A percentile compares a stretch with the other conserved stretches of the same genome.
Evolutionary conservation across 345 rosid species (phyloP).

Genomic region (Psidium guajava): DNA sequence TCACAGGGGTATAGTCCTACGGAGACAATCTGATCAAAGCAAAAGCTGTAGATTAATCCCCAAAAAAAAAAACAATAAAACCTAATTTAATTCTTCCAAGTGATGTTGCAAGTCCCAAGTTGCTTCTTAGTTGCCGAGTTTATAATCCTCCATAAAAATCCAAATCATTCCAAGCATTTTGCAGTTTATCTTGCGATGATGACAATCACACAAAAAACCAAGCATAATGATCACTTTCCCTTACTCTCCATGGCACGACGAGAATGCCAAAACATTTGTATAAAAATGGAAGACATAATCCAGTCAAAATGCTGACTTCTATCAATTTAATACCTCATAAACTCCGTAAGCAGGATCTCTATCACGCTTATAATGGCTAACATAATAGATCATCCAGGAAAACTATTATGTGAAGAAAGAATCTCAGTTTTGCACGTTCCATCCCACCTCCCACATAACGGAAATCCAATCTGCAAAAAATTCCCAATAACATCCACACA

Average conservation of each 20-base stretch:
- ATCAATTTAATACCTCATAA: not conserved
- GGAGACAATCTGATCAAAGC: not conserved
- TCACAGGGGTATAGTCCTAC: not conserved
- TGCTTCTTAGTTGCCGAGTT: not conserved
- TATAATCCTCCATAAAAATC: not conserved
- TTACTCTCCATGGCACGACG: not conserved
- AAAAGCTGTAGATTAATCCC: not conserved
- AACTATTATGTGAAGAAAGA: not conserved
- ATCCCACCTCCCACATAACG: not conserved
- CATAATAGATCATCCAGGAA: not conserved
- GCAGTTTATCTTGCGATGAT: not conserved
- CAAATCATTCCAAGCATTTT: not conserved
- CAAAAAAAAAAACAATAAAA: not conserved
- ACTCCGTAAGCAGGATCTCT: not conserved
- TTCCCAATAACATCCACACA: not conserved
- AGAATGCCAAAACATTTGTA: not conserved
- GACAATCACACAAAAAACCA: not conserved
- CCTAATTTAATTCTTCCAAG: not conserved
- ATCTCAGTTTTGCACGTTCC: not conserved
- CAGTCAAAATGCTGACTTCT: not conserved
- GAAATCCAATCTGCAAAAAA: not conserved
- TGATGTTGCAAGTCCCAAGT: not conserved
- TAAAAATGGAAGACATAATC: not conserved
- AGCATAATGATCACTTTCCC: not conserved
- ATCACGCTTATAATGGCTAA: not conserved